Conservation (phyloP, 768 basidiomycete species). For the Boletus rufocinnamomeus region DNA sequence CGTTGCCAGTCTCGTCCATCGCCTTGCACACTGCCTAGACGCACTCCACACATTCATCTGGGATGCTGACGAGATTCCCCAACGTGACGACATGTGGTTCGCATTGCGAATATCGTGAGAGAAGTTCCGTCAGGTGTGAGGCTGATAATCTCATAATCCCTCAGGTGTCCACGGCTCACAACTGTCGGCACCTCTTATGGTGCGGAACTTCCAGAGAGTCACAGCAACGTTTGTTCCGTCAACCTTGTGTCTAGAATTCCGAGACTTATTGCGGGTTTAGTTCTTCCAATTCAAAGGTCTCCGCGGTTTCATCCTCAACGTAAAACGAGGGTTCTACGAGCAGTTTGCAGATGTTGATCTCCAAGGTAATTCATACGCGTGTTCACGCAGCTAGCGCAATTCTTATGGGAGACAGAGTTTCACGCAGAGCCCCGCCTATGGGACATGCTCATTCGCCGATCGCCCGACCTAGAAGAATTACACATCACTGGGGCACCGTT, state of each 20-base stretch:
- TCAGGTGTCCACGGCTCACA: conserved; percentile 65
- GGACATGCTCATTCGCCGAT: conserved; percentile 68
- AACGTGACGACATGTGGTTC: conserved; percentile 79
- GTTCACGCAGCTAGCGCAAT: background rate
- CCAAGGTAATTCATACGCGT: conserved; percentile 46
- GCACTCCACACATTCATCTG: conserved; percentile 68
- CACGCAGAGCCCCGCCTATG: conserved; percentile 44
- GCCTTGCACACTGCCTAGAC: conserved; percentile 57
- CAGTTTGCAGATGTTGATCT: conserved; percentile 52
- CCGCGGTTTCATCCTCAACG: conserved; percentile 57
- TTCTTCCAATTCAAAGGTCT: conserved; percentile 70
- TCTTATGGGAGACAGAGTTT: conserved; percentile 24
- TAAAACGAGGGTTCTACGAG: conserved; percentile 64
- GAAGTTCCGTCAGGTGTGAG: background rate
- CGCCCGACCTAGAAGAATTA: conserved; percentile 68
- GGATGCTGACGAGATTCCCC: conserved; percentile 67
- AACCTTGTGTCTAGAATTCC: background rate
- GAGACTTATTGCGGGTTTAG: conserved; percentile 36
- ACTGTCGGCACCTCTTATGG: conserved; percentile 67
- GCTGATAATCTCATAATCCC: background rate
- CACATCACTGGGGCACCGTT: conserved; percentile 41
- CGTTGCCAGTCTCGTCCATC: conserved; percentile 54
- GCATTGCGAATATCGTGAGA: conserved; percentile 66
- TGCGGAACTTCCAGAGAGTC: conserved; percentile 52
- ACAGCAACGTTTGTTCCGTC: conserved; percentile 58